Conservation (phyloP, 345 rosid genomes). For the Populus deltoides region DNA sequence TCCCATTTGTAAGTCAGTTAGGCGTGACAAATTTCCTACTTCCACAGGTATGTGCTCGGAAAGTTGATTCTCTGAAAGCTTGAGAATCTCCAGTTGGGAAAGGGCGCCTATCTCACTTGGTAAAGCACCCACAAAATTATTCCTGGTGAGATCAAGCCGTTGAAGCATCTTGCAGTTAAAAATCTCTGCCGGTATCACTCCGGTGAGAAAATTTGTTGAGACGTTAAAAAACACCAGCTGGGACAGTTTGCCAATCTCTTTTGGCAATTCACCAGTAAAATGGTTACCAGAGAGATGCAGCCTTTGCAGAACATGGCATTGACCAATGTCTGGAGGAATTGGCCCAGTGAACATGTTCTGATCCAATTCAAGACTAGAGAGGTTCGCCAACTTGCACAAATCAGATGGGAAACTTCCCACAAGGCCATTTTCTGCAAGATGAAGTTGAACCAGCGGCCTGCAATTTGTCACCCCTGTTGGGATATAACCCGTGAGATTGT, state of each 20-base stretch:
- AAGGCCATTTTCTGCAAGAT: constrained; percentile 54
- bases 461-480: constrained; percentile 62
- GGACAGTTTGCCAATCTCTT: constrained; percentile 66
- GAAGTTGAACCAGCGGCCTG: constrained; percentile 61
- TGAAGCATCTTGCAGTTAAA: constrained; percentile 77
- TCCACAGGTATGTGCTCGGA: constrained; percentile 52
- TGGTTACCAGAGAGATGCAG: constrained; percentile 61
- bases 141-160: constrained; percentile 74
- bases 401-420: constrained; percentile 61
- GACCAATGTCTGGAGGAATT: constrained; percentile 63
- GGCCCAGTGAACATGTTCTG: constrained; percentile 68
- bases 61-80: constrained; percentile 68
- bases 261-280: constrained; percentile 63
- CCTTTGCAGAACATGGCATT: constrained; percentile 64
- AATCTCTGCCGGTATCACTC: constrained; percentile 64
- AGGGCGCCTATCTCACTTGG: constrained; percentile 62
- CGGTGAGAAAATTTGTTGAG: constrained; percentile 66
- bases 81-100: constrained; percentile 76
- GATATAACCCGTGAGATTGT: constrained; percentile 65
- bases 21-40: constrained; percentile 58
- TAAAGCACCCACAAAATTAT: constrained; percentile 53
- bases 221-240: constrained; percentile 64
- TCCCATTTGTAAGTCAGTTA: constrained; percentile 85
- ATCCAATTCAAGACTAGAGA: constrained; percentile 64
- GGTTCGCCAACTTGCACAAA: constrained; percentile 57